Evolutionary conservation across 1,139 yeast genomes (phyloP), one percentile per base, ranked within the genome.

Genomic region (Debaryomyces coudertii): DNA sequence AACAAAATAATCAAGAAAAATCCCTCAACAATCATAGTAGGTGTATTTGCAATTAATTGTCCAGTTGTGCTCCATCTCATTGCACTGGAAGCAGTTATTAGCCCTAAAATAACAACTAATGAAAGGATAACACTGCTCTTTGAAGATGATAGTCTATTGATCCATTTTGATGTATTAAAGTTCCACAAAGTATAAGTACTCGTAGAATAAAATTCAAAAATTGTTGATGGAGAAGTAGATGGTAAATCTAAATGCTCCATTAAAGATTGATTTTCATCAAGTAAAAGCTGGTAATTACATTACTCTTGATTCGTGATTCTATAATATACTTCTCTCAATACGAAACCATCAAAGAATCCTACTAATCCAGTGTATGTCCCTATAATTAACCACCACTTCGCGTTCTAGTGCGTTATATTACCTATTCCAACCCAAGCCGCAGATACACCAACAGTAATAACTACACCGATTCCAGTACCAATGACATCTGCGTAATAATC

Each of bases 321-420:
- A 39, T 56, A 59, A 39, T 65, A 69, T n/a, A 64, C 65, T 42
- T 68, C 66, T 51, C 75, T 58, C 35, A 70, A 54, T 22, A 63
- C 67, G 49, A 67, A 70, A 2, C 75, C 73, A 49, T 70, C 75
- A 33, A 65, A 48, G 48, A 68, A 69, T 3, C 75, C 74, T 28
- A 69, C 56, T 24, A 70, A 55, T 18, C 76, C 76, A 0, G 75
- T 68, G 48, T 70, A 70, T 2, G 76, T 67, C 42, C 75, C 76
- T 49, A 69, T 69, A 30, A 70, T 66, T 30, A 70, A 54, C 73
- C 73, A 70, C 75, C 75, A 70, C 44, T 68, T 56, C 34, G 62
- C 63, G 49, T 55, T 53, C 65, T 66, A 70, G 27, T 55, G 23
- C 66, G 69, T 58, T 7, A 55, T 46, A 34, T 55, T 48, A 35